phyloP scores from a whole-genome alignment of 352 stramenopile species.

The Phytopythium ostracodes region DNA sequence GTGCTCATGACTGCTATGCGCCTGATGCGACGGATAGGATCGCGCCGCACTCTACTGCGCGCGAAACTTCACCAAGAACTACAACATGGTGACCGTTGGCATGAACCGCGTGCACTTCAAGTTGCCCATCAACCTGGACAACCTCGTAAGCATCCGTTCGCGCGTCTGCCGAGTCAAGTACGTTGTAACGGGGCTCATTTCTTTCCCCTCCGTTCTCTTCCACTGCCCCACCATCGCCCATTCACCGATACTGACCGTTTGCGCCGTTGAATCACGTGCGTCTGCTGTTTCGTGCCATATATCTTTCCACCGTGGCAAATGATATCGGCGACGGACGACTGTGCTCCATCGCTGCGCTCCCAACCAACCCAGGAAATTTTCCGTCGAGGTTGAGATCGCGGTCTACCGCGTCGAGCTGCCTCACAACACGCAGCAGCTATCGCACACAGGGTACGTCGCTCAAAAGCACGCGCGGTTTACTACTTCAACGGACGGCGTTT shows the following conservation, averaged over 20 bases:
- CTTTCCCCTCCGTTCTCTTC: neutral
- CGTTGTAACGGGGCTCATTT: neutral
- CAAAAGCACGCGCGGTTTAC: neutral
- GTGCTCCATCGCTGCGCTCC: neutral
- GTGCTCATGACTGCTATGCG: neutral
- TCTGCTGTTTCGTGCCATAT: neutral
- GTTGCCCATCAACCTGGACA: constrained; percentile 32
- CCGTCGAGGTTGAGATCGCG: constrained; percentile 31
- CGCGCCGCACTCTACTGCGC: constrained; percentile 35
- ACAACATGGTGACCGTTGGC: constrained; percentile 37
- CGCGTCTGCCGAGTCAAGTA: constrained; percentile 41
- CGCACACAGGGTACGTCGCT: constrained; percentile 24
- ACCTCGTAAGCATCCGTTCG: constrained; percentile 47
- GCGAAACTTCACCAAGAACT: constrained; percentile 50
- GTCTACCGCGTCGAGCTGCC: constrained; percentile 23
- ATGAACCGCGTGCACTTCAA: constrained; percentile 63
- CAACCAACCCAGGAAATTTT: constrained; percentile 22
- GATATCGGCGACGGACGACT: neutral
- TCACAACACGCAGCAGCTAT: constrained; percentile 18
- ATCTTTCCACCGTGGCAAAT: neutral
- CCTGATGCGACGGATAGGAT: constrained; percentile 14
- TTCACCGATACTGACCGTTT: neutral
- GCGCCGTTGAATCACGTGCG: neutral
- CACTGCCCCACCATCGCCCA: neutral
- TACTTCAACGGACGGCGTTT: neutral